Percentiles rank a stretch among this genome's conserved stretches.
phyloP scores from a whole-genome alignment of 2,329 filamentous ascomycete genomes.

The Exophiala lecanii-corni region DNA sequence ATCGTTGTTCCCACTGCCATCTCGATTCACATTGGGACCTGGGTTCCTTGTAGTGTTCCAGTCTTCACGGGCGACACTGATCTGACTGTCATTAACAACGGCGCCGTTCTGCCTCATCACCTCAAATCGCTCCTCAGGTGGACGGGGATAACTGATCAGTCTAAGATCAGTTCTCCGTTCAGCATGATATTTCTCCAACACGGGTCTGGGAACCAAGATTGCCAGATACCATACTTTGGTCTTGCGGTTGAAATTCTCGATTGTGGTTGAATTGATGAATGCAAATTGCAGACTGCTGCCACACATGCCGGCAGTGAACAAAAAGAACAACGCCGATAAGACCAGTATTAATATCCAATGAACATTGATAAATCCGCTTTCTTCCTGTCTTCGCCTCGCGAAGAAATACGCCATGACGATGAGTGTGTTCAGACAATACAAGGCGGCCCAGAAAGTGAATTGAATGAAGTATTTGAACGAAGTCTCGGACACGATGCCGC shows the following conservation, averaged over 20 bases:
- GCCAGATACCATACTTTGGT: conserved; percentile 67
- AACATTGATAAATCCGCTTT: conserved; percentile 41
- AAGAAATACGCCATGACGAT: conserved; percentile 62
- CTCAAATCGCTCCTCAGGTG: conserved; percentile 24
- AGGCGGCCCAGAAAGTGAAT: conserved; percentile 68
- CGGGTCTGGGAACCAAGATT: conserved; percentile 58
- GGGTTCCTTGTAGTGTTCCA: neutral
- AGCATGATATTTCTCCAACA: conserved; percentile 34
- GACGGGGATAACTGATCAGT: conserved; percentile 40
- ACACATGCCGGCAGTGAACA: conserved; percentile 79
- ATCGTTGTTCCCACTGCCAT: neutral
- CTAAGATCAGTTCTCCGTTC: conserved; percentile 28
- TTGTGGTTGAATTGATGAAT: conserved; percentile 71
- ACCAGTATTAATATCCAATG: conserved; percentile 64
- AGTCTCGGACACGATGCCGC: conserved; percentile 81
- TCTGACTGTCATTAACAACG: conserved; percentile 9
- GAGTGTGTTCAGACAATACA: conserved; percentile 63
- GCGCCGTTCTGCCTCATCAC: conserved; percentile 20
- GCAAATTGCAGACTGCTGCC: conserved; percentile 66
- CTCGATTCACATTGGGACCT: neutral
- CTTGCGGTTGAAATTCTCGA: conserved; percentile 67
- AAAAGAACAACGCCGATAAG: conserved; percentile 64
- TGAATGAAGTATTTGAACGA: conserved; percentile 90
- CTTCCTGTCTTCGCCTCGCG: conserved; percentile 45
- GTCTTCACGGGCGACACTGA: conserved; percentile 4